These are phyloP conservation scores for Asterochloris sp. DNA, from an alignment of 139 green algal genomes.

Conservation along the genomic window DNA sequence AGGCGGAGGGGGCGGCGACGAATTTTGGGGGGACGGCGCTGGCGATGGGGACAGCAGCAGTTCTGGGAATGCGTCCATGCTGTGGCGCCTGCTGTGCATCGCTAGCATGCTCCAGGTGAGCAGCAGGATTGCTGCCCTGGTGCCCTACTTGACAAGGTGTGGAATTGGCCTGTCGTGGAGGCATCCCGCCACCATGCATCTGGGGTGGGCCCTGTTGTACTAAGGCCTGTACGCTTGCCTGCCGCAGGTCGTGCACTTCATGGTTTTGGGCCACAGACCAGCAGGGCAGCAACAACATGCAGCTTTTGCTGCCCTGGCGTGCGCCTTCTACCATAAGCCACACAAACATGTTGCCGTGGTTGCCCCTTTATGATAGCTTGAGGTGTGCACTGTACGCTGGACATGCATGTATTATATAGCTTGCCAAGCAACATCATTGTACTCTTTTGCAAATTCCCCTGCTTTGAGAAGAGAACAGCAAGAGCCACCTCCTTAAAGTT, in stretches of 20 bases:
- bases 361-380: too few species aligned
- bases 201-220: not conserved
- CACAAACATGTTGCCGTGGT: too few species aligned
- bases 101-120: constrained; percentile 10
- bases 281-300: not conserved
- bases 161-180: not conserved
- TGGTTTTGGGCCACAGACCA: not conserved
- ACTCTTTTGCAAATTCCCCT: too few species aligned
- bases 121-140: not conserved
- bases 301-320: not conserved
- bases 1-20: constrained; percentile 1
- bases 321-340: not conserved
- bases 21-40: not conserved
- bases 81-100: constrained; percentile 5
- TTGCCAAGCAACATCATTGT: too few species aligned
- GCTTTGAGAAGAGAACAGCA: too few species aligned
- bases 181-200: not conserved
- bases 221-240: too few species aligned
- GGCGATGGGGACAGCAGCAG: not conserved
- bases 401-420: too few species aligned
- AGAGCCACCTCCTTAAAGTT: too few species aligned
- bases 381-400: too few species aligned
- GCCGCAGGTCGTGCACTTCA: constrained; percentile 10
- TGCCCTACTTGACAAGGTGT: not conserved
- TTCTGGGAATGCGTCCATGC: not conserved